A percentile compares a stretch with the other conserved stretches of the same genome.
Evolutionary conservation across 192 early-diverging fungal species (phyloP).

Genomic region (Podochytrium sp.): DNA sequence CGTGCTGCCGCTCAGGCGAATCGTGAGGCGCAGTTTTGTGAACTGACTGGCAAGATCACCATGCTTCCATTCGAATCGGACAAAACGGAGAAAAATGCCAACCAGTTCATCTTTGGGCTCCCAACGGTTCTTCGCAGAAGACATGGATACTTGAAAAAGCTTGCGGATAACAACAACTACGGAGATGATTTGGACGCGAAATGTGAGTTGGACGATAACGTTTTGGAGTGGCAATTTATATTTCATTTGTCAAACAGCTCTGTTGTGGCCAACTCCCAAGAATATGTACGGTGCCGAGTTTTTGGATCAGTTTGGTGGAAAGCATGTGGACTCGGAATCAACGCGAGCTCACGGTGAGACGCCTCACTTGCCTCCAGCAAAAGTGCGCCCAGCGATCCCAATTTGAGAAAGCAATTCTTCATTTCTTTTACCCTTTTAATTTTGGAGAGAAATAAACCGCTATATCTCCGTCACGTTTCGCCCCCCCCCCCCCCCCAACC

Average conservation of each 20-base stretch:
- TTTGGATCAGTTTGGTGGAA: constrained; percentile 5
- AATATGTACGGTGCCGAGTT: constrained; percentile 42
- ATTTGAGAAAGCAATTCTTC: neutral
- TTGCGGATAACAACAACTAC: constrained; percentile 50
- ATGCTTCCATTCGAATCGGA: neutral
- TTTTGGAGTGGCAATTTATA: neutral
- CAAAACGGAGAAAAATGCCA: constrained; percentile 1
- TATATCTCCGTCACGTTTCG: no score
- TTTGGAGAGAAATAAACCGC: no score
- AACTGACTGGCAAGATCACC: constrained; percentile 32
- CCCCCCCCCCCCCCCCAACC: no score
- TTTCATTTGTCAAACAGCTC: constrained; percentile 23
- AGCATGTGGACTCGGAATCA: neutral
- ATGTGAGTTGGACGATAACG: constrained; percentile 23
- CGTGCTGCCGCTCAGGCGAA: constrained; percentile 1
- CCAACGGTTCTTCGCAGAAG: constrained; percentile 40
- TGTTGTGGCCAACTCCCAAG: constrained; percentile 42
- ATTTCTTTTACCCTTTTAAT: neutral
- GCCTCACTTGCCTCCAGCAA: constrained; percentile 2
- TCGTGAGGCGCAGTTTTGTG: neutral
- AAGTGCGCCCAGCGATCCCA: neutral
- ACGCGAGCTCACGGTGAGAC: neutral
- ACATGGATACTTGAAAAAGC: constrained; percentile 32
- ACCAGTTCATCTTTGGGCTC: constrained; percentile 37
- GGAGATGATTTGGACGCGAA: constrained; percentile 46